Conservation (phyloP, 2,329 filamentous ascomycete species). For the Botrytis medusae region DNA sequence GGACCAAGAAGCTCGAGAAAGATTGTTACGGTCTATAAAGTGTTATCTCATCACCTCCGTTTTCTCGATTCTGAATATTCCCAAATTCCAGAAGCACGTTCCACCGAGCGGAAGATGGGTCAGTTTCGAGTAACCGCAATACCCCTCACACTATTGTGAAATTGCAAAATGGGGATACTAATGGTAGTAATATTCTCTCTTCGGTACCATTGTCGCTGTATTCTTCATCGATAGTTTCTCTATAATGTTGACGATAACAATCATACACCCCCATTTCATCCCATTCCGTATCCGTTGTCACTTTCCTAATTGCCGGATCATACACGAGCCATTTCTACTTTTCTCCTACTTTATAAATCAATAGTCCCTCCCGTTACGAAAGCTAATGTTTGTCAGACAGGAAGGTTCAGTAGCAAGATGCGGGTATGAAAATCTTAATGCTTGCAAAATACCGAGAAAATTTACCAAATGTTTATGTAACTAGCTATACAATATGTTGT, state of each 20-base stretch:
- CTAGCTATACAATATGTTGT: not conserved
- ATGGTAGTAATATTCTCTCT: not conserved
- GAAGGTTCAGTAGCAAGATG: not conserved
- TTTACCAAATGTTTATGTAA: not conserved
- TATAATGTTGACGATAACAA: not conserved
- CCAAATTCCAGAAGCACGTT: not conserved
- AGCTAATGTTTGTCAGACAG: not conserved
- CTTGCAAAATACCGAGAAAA: not conserved
- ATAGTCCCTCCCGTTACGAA: not conserved
- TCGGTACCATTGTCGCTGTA: not conserved
- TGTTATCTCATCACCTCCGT: not conserved
- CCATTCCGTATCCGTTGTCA: fast-evolving
- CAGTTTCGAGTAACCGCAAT: not conserved
- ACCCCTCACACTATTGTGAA: not conserved
- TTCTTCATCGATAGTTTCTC: no score
- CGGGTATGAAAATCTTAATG: no score
- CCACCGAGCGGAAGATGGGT: not conserved
- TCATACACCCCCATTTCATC: not conserved
- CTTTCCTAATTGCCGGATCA: not conserved
- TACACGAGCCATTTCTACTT: not conserved
- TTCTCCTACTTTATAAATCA: not conserved
- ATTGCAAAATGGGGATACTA: not conserved
- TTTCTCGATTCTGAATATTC: not conserved
- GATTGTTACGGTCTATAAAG: not conserved
- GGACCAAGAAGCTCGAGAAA: not conserved